Conservation (phyloP, 768 basidiomycete species). For the Chalciporus sphaerocephalus region DNA sequence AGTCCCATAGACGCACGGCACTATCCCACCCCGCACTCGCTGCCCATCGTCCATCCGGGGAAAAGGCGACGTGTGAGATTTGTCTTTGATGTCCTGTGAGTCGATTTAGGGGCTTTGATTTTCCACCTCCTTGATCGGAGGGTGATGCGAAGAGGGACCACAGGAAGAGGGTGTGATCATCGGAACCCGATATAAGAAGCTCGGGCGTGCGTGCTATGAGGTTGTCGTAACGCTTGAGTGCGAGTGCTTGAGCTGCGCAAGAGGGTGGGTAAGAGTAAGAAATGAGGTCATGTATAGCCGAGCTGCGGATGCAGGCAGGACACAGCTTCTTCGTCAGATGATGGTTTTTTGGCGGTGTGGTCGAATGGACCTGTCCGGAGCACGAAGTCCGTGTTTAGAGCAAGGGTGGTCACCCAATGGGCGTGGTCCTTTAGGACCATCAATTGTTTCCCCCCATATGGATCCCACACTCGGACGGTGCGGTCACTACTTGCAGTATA, state of each 20-base stretch:
- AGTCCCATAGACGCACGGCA: conserved; percentile 90
- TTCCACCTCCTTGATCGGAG: conserved; percentile 35
- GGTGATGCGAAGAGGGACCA: conserved; percentile 75
- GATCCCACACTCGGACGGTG: conserved; percentile 93
- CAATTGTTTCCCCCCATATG: conserved; percentile 72
- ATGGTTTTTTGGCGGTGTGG: conserved; percentile 73
- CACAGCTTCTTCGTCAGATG: conserved; percentile 78
- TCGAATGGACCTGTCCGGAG: conserved; percentile 94
- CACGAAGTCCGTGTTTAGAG: conserved; percentile 93
- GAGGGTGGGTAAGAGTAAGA: neutral
- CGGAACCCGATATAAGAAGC: conserved; percentile 89
- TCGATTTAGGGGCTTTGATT: conserved; percentile 68
- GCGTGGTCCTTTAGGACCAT: conserved; percentile 92
- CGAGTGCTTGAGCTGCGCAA: conserved; percentile 65
- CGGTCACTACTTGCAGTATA: conserved; percentile 96
- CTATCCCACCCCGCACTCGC: conserved; percentile 91
- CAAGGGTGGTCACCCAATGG: conserved; percentile 97
- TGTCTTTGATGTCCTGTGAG: conserved; percentile 95
- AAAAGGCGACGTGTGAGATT: conserved; percentile 90
- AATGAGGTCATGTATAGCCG: neutral
- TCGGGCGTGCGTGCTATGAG: conserved; percentile 65
- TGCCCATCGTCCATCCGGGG: conserved; percentile 88
- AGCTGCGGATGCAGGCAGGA: neutral
- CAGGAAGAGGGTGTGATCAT: conserved; percentile 96
- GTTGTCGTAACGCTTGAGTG: conserved; percentile 71